Base-by-base conservation (phyloP, 2,329 filamentous ascomycete species). In the Pseudophaeomoniella oleicola region DNA sequence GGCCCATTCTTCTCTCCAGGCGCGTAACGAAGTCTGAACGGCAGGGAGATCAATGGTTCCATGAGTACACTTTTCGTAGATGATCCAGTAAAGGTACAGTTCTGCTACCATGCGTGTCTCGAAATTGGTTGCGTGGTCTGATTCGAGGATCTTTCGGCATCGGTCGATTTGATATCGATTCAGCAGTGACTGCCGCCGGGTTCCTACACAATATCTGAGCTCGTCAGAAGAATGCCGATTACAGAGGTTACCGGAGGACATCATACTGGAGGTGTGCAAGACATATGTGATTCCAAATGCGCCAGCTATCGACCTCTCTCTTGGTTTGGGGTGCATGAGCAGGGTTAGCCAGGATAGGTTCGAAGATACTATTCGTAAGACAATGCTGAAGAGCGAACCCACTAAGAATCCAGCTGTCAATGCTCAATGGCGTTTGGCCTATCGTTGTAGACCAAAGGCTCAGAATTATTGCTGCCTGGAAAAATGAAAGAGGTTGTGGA, bases 391-490 rank as follows among this genome's bases (percentile, higher is more conserved):
- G 43, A 9, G 59, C 58, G 47, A 57, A 64, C 4, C 59, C 60
- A 34, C 54, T 63, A 11, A 63, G 45, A 14, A 64, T 53, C 62
- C 61, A 64, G 36, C 59, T 63, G 43, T 64, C 61, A 18, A 65
- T 54, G 32, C 58, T 60, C 38, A 66, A 42, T 1, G 60, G 61
- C 6, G 58, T 51, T 37, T 63, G 58, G 2, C 59, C 59, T 16
- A 64, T 59, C 1, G 62, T 64, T 0, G 60, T 66, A 3, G 62
- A 64, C 62, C 62, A 64, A 46, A 64, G 46, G 35, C 56, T 58
- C 3, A 64, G 46, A n/a, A 64, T 50, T 1, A 64, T 42, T 5
- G 51, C 49, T 5, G 60, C 56, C 43, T 64, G 61, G 31, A 64
- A 63, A 42, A 64, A 64, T 16, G 60, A 57, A 9, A 61, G 47